Evolutionary conservation across 495 filamentous ascomycete genomes (phyloP), one percentile per base, ranked within the genome.

Genomic region (Penicillium paxilli): DNA sequence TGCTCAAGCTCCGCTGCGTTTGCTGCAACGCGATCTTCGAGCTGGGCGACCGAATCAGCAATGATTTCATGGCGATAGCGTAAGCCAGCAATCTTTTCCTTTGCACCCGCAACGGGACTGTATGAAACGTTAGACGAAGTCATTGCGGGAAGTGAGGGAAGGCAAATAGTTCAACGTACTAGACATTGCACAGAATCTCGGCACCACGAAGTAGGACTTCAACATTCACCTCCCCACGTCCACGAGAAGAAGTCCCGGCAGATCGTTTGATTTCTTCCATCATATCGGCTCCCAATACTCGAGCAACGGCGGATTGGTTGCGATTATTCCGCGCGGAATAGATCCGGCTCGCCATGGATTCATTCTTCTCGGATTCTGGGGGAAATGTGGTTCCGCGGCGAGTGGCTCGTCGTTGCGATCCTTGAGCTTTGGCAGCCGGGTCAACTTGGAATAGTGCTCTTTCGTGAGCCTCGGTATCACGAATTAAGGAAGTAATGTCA

Each of bases 381-480:
- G 71, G 63, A 55, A 79, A 77, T 17, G 68, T 67, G 1, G 80
- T 82, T 40, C 71, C 75, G 26, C 82, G 65, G 28, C 81, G 69
- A 35, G 74, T 77, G 26, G 76, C 66, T 52, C 74, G 67, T 67
- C 63, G 66, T 54, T 63, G 77, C 16, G 65, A 71, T 32, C 59
- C 58, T 60, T 67, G 66, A 16, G 68, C 38, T 46, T 77, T 77
- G 17, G 66, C 55, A 12, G 89, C 78, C 0, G 90, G 84, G 5
- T 92, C 90, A 8, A 95, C 85, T 30, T 92, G 92, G 75, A 98
- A 98, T 4, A 98, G 82, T 12, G 92, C 95, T 59, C 93, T 88
- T 72, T 98, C 94, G 74, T 98, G 94, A 16, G 85, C 75, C 72
- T 98, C 94, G 25, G 93, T 97, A 70, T 98, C 94, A 51, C 94